Evolutionary conservation across 345 rosid species (phyloP).

Genomic region (Firmiana major): DNA sequence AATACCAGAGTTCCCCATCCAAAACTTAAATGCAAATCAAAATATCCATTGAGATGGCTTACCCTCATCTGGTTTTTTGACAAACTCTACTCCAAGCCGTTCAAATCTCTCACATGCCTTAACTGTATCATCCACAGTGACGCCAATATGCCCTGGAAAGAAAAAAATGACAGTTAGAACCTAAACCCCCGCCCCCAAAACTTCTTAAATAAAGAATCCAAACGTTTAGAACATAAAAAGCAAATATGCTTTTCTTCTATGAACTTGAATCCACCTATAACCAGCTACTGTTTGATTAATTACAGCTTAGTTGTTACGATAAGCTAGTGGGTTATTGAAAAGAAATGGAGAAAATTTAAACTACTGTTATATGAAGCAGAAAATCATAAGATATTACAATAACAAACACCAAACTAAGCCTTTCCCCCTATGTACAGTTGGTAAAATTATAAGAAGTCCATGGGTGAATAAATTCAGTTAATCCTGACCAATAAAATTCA

Average conservation of each 20-base stretch:
- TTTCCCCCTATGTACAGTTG: not conserved
- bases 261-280: not conserved
- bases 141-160: slow-evolving; percentile 83
- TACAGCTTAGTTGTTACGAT: not conserved
- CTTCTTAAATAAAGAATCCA: not conserved
- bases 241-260: not conserved
- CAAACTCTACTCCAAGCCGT: slow-evolving; percentile 85
- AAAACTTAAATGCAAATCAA: not conserved
- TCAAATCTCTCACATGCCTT: slow-evolving; percentile 96
- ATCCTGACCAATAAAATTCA: not conserved
- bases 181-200: not conserved
- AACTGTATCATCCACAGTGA: slow-evolving; percentile 90
- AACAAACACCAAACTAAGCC: not conserved
- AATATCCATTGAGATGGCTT: slow-evolving; percentile 5
- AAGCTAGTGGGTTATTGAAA: not conserved
- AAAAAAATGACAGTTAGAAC: not conserved
- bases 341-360: not conserved
- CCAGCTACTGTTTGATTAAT: not conserved
- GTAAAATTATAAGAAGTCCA: not conserved
- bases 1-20: not conserved
- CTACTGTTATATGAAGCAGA: not conserved
- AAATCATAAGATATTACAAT: not conserved
- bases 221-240: not conserved
- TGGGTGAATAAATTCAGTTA: not conserved
- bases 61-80: slow-evolving; percentile 79